phyloP scores from a whole-genome alignment of 2,329 filamentous ascomycete species.

The Colletotrichum lentis region DNA sequence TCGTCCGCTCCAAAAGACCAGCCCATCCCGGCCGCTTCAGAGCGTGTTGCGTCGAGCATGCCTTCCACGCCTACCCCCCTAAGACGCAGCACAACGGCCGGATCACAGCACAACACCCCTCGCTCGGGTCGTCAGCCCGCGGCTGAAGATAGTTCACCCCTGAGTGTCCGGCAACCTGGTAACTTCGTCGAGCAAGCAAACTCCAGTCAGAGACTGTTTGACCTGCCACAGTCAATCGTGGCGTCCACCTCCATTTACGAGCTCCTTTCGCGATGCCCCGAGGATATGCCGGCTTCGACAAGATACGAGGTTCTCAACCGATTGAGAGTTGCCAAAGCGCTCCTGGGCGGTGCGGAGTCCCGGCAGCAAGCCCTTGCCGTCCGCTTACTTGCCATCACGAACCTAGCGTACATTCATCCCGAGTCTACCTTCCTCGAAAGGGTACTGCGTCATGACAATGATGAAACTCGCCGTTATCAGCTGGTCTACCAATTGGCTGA shows the following conservation, averaged over 20 bases:
- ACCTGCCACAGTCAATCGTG: conserved; percentile 68
- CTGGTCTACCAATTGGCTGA: conserved; percentile 92
- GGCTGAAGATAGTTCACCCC: conserved; percentile 57
- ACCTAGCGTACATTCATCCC: conserved; percentile 86
- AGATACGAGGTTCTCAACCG: conserved; percentile 88
- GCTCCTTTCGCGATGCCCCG: conserved; percentile 63
- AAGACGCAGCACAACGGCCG: conserved; percentile 71
- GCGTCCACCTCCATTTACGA: conserved; percentile 63
- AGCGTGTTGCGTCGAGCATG: conserved; percentile 50
- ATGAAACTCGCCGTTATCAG: conserved; percentile 88
- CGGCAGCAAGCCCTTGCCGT: conserved; percentile 81
- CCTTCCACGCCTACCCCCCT: conserved; percentile 79
- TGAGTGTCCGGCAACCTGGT: conserved; percentile 56
- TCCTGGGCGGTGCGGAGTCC: conserved; percentile 70
- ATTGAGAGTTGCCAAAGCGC: conserved; percentile 81
- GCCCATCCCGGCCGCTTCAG: conserved; percentile 7
- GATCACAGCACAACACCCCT: conserved; percentile 54
- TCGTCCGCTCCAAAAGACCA: conserved; percentile 38
- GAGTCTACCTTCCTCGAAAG: conserved; percentile 87
- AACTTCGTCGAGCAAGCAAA: conserved; percentile 47
- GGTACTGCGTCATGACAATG: conserved; percentile 84
- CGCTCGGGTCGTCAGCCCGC: conserved; percentile 46
- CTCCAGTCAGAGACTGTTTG: conserved; percentile 66
- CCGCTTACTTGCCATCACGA: conserved; percentile 86
- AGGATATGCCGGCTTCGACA: conserved; percentile 73